Base-by-base conservation (phyloP, 495 filamentous ascomycete genomes). In the Podospora pseudoanserina region DNA sequence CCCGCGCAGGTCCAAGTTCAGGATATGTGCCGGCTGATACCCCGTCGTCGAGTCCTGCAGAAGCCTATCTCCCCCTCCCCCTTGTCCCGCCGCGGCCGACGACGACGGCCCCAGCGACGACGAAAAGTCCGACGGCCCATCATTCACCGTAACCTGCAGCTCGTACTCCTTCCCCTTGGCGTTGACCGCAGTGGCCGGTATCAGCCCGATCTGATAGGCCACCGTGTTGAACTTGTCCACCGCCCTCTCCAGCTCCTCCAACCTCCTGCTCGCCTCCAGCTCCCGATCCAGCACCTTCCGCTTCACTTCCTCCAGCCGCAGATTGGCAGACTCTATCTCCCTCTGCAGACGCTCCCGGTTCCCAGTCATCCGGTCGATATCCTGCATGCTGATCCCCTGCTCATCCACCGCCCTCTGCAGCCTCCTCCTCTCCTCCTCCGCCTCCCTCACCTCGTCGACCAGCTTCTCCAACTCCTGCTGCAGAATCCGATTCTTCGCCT, bases 351-450 rank as follows among this genome's bases (percentile, higher is more conserved):
- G 89, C 74, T 98, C 95, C 39, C 94, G 89, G 76, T 98, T 95
- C 23, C 90, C 88, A 70, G 92, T 96, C 94, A 99, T 97, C 73
- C 93, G 94, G 84, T 99, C 95, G 76, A 99, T 97, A 82, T 98
- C 96, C 76, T 92, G 90, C 74, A 96, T 94, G 60, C 92, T 95
- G 71, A 99, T 93, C 4, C 94, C 95, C 74, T 96, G 92, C 68
- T 88, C 88, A 75, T 98, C 94, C 54, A 99, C 91, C 18, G 90
- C 88, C 39, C 88, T 86, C 74, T 97, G 93, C 28, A 98, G 85
- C 19, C 85, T 83, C n/a, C 85, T 79, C 64, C 89, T 87, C 75
- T 98, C 94, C 11, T 90, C 86, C 67, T 98, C 94, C 6, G 89
- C 88, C 65, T 90, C 86, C 67, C 87, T 86, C 20, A 98, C 83